These are phyloP conservation scores for Metarhizium anisopliae DNA, from an alignment of 2,329 filamentous ascomycete genomes.

Conservation along the genomic window DNA sequence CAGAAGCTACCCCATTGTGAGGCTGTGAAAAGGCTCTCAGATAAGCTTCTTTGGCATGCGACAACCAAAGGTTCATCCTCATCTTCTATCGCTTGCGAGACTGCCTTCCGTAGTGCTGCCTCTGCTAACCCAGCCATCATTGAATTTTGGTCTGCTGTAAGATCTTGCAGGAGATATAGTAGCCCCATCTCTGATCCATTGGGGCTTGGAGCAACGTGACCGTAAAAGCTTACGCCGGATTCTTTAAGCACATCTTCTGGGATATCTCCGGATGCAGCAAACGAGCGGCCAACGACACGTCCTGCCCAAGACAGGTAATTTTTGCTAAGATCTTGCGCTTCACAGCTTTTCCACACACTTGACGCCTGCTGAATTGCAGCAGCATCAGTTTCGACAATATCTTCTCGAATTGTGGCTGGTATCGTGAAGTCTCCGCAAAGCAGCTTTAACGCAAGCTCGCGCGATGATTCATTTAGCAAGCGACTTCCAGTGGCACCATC, in stretches of 20 bases:
- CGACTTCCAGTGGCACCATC: constrained; percentile 55
- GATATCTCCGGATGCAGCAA: constrained; percentile 64
- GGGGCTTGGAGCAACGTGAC: constrained; percentile 35
- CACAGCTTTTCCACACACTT: constrained; percentile 69
- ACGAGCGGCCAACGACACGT: constrained; percentile 73
- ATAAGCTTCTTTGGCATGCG: constrained; percentile 43
- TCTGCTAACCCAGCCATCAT: constrained; percentile 51
- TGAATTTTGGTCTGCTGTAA: constrained; percentile 50
- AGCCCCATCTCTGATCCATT: constrained; percentile 55
- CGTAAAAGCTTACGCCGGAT: constrained; percentile 43
- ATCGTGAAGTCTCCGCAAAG: constrained; percentile 68
- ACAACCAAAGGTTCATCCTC: constrained; percentile 38
- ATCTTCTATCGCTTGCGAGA: constrained; percentile 41
- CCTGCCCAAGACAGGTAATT: constrained; percentile 81
- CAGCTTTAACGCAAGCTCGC: constrained; percentile 59
- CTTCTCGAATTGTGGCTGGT: constrained; percentile 35
- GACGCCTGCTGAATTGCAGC: constrained; percentile 53
- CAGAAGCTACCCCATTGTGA: constrained; percentile 50
- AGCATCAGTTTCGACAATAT: constrained; percentile 61
- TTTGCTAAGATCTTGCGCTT: constrained; percentile 50
- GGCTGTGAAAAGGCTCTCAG: constrained; percentile 40
- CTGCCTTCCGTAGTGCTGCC: constrained; percentile 45
- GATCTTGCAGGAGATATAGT: constrained; percentile 50
- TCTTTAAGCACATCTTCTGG: constrained; percentile 52
- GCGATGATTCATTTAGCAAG: constrained; percentile 62